Evolutionary conservation across 805 yeast genomes (phyloP).

Genomic region (Clavispora vitiphila): DNA sequence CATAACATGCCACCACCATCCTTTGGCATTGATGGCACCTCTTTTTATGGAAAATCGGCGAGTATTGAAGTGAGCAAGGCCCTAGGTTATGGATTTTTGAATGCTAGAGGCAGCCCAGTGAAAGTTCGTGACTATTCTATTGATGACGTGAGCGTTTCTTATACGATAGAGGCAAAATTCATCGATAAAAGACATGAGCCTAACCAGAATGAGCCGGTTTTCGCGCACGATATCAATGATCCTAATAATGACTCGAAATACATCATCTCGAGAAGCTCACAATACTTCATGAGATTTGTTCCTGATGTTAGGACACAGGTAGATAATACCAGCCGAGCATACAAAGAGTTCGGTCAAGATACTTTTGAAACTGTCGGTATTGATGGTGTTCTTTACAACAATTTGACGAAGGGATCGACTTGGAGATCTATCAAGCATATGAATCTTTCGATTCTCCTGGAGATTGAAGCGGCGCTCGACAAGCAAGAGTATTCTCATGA

Average conservation of each 20-base stretch:
- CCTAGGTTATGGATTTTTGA: constrained; percentile 52
- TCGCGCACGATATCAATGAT: constrained; percentile 34
- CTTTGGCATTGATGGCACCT: constrained; percentile 35
- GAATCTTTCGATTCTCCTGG: constrained; percentile 30
- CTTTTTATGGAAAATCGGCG: constrained; percentile 32
- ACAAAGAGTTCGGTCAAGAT: constrained; percentile 20
- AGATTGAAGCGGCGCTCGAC: constrained; percentile 29
- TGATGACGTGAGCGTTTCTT: constrained; percentile 44
- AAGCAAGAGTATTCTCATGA: constrained; percentile 21
- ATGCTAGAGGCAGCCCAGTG: constrained; percentile 49
- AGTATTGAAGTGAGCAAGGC: constrained; percentile 32
- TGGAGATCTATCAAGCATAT: constrained; percentile 29
- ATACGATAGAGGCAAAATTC: constrained; percentile 50
- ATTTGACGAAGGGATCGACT: constrained; percentile 22
- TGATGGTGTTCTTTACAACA: constrained; percentile 28
- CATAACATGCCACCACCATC: constrained; percentile 42
- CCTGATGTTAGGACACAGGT: constrained; percentile 33
- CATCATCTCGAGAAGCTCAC: constrained; percentile 31
- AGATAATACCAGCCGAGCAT: constrained; percentile 20
- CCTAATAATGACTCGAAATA: constrained; percentile 28
- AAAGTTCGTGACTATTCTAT: constrained; percentile 42
- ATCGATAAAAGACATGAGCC: constrained; percentile 41
- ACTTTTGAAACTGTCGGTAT: constrained; percentile 29
- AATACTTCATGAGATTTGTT: constrained; percentile 35
- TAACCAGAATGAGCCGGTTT: constrained; percentile 24